Conservation (phyloP, 1,284 basidiomycete genomes). For the Cystobasidium slooffiae region DNA sequence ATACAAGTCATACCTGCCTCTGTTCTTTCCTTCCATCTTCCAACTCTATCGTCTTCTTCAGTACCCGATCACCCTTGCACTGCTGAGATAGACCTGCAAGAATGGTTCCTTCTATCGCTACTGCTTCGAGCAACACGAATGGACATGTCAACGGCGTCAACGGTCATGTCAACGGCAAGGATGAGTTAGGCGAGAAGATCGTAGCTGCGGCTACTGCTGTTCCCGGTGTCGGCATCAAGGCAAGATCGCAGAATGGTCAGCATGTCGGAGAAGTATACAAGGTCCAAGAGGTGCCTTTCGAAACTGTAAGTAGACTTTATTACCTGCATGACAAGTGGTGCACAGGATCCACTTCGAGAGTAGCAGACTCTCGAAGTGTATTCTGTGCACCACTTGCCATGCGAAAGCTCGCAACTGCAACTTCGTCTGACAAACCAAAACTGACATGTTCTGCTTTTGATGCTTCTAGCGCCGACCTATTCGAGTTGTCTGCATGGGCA, state of each 20-base stretch:
- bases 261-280: constrained; percentile 20
- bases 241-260: not conserved
- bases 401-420: too few species aligned
- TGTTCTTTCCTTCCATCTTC: not conserved
- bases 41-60: not conserved
- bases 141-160: constrained; percentile 20
- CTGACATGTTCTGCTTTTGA: too few species aligned
- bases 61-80: not conserved
- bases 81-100: not conserved
- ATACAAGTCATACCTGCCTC: not conserved
- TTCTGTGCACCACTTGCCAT: too few species aligned
- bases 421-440: too few species aligned
- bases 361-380: too few species aligned
- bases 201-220: constrained; percentile 13
- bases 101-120: constrained; percentile 8
- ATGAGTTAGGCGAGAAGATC: constrained; percentile 4
- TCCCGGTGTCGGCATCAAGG: constrained; percentile 10
- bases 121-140: not conserved
- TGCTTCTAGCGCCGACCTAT: constrained; percentile 32
- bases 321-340: too few species aligned
- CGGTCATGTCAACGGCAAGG: constrained; percentile 28
- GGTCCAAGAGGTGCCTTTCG: constrained; percentile 42
- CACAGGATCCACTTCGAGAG: too few species aligned
- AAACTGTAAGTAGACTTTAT: constrained; percentile 24
- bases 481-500: constrained; percentile 49